Evolutionary conservation across 2,329 filamentous ascomycete genomes (phyloP).

Genomic region (Fusarium sarcochroum): DNA sequence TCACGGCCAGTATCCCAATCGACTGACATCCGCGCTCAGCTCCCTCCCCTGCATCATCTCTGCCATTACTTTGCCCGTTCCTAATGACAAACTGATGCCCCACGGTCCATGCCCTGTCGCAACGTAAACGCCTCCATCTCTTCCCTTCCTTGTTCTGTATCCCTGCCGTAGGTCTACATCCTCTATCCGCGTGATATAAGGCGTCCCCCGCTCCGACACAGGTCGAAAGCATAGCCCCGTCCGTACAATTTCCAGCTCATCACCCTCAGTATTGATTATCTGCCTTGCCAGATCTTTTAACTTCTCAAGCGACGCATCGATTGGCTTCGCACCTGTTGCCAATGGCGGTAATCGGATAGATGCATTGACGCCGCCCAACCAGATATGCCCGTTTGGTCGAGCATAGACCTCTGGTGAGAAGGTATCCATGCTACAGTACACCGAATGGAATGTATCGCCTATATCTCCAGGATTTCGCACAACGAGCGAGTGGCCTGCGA

Average conservation of each 20-base stretch:
- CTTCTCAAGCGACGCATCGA: conserved; percentile 58
- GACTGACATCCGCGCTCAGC: conserved; percentile 70
- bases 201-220: conserved; percentile 73
- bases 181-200: conserved; percentile 71
- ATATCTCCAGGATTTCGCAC: conserved; percentile 66
- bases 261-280: conserved; percentile 61
- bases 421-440: conserved; percentile 74
- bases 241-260: conserved; percentile 72
- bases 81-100: conserved; percentile 76
- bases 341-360: conserved; percentile 70
- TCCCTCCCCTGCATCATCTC: conserved; percentile 75
- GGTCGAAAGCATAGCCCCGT: conserved; percentile 81
- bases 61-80: conserved; percentile 78
- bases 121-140: conserved; percentile 76
- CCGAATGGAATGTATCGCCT: conserved; percentile 72
- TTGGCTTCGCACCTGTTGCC: conserved; percentile 38
- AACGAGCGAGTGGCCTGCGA: conserved; percentile 81
- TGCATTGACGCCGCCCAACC: conserved; percentile 80
- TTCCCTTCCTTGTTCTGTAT: conserved; percentile 57
- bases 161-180: conserved; percentile 68
- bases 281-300: conserved; percentile 64
- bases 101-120: conserved; percentile 82
- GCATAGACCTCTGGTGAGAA: conserved; percentile 82
- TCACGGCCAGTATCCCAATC: conserved; percentile 36
- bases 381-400: conserved; percentile 76